Base-by-base conservation (phyloP, 2,329 filamentous ascomycete species). In the Akanthomyces muscarius region DNA sequence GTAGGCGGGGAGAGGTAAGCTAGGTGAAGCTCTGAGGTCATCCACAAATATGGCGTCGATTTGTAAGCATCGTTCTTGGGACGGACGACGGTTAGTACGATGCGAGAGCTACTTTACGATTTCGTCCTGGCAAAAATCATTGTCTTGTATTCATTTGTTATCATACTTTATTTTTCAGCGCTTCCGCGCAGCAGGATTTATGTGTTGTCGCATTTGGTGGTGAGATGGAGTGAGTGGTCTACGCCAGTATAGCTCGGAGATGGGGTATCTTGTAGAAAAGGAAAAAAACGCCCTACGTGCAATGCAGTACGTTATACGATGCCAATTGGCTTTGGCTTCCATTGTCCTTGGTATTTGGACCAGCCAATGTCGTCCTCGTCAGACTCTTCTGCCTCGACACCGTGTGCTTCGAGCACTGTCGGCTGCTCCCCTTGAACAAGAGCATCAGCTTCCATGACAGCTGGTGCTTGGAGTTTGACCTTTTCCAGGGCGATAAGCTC, bases 291-390 rank as follows among this genome's bases (percentile, higher is more conserved):
- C 36, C 38, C 18, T 52, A 44, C 48, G 52, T 44, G 18, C 47
- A 45, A 18, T 23, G 48, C 30, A 28, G 28, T 48, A 44, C 16
- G 25, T 75, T 69, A 86, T 10, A 81, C 77, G 59, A 82, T 75
- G 5, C 85, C 85, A 67, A 87, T 86, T 0, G 85, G 84, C 67
- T 81, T 84, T 11, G 84, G 78, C 63, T 78, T 80, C 85, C 85
- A 87, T 2, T 75, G 70, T 8, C 82, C 83, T 55, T 81, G 73
- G 66, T 81, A 83, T 63, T 75, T 74, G 25, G 75, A 74, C 84
- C 85, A 87, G 28, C 76, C 75, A 50, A 68, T 67, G n/a, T 68
- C 63, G 50, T 64, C 66, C 30, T 61, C 64, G 7, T 44, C 58
- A 14, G 54, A 63, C 33, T 68, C 64, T 13, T 62, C 57, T 5